Evolutionary conservation across 331 rosid genomes (phyloP), one percentile per base, ranked within the genome.

Genomic region (Quercus tomentella): DNA sequence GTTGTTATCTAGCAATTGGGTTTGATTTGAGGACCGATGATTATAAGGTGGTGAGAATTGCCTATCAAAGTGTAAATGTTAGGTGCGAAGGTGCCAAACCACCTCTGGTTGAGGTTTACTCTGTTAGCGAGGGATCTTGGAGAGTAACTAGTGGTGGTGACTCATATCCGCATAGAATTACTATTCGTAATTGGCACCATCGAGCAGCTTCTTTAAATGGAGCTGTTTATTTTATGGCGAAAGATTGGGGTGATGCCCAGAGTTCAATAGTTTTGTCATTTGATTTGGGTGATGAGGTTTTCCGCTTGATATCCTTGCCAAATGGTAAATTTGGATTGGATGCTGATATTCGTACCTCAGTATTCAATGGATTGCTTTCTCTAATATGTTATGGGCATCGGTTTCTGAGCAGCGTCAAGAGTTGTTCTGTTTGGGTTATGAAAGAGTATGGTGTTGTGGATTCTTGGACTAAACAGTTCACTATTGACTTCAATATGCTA

Each of bases 171-270:
- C 4, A 2, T 56, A 18, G 0, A 5, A 9, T 8, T 56, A 2
- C 1, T 56, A 3, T n/a, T 56, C 1, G 1, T 20, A 3, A 6
- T 7, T 56, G 26, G 61, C 0, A 0, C 11, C 1, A 0, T 0
- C 5, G 1, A 3, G 11, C 3, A 56, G 4, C 26, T 6, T 56
- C 0, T 9, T 56, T 56, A 18, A 56, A 56, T 2, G 61, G 61
- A 3, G 21, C 25, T 56, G 4, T 56, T 22, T 0, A 56, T 56
- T 56, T 56, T 56, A 0, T 1, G 3, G 23, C 4, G 1, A 1
- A 20, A 1, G 10, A 7, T 56, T 8, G 23, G 25, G 61, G 5
- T 0, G 8, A 56, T 2, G 45, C 45, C 45, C 11, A 37, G 45
- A 37, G 45, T 45, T 3, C 0, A 45, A 0, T 45, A 10, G 52